phyloP scores from a whole-genome alignment of 768 basidiomycete genomes.

The Thelephora aurantiotincta region DNA sequence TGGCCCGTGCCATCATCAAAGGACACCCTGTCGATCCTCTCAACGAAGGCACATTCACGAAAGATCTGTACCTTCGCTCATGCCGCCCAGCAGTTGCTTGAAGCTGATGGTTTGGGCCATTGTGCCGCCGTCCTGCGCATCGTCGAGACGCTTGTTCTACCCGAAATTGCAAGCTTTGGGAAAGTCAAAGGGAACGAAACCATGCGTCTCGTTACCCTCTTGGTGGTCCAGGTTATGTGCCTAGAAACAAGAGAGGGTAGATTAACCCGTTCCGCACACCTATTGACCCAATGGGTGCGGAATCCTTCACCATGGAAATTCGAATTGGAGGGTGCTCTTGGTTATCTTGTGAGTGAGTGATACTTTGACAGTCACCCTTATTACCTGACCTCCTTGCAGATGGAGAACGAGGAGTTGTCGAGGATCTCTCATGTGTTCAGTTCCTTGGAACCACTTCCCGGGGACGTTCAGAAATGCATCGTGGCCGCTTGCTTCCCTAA shows the following conservation, averaged over 20 bases:
- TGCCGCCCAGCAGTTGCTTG: conserved; percentile 18
- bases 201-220: conserved; percentile 24
- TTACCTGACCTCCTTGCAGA: conserved; percentile 12
- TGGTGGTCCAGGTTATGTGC: conserved; percentile 27
- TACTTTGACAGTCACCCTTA: too few relatives aligned
- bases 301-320: conserved; percentile 19
- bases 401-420: conserved; percentile 28
- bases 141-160: conserved; percentile 32
- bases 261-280: background rate
- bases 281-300: conserved; percentile 10
- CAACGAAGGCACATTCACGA: conserved; percentile 31
- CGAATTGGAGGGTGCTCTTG: conserved; percentile 8
- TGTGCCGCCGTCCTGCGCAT: conserved; percentile 20
- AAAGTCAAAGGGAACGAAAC: conserved; percentile 19
- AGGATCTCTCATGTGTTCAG: conserved; percentile 25
- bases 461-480: conserved; percentile 29
- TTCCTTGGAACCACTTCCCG: conserved; percentile 28
- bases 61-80: conserved; percentile 28
- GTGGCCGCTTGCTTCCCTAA: conserved; percentile 28
- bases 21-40: conserved; percentile 26
- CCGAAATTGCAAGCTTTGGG: conserved; percentile 30
- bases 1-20: conserved; percentile 28
- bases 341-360: background rate
- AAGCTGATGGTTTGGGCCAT: conserved; percentile 10
- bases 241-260: conserved; percentile 4